These are phyloP conservation scores for Aspergillus affinis DNA, from an alignment of 495 filamentous ascomycete genomes.

Conservation along the genomic window DNA sequence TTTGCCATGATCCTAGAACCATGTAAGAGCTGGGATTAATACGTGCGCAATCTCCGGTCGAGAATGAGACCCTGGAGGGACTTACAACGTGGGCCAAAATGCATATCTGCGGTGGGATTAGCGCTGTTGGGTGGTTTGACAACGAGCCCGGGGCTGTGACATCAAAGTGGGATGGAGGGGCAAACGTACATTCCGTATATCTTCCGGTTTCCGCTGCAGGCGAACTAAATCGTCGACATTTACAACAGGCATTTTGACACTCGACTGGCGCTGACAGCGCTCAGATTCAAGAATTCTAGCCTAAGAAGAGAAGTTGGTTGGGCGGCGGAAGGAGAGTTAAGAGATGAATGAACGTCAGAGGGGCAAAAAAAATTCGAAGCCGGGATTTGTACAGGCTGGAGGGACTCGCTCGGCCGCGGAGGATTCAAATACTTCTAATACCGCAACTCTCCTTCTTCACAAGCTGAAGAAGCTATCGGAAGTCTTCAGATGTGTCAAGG, in stretches of 20 bases:
- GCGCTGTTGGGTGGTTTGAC: slow-evolving; percentile 19
- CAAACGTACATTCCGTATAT: slow-evolving; percentile 79
- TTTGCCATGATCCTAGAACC: slow-evolving; percentile 83
- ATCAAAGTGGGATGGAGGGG: slow-evolving; percentile 37
- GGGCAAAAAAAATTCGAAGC: neutral
- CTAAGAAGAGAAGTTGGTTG: slow-evolving; percentile 2
- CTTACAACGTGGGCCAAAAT: slow-evolving; percentile 94
- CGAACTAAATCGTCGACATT: slow-evolving; percentile 80
- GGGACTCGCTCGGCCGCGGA: neutral
- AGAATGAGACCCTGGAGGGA: slow-evolving; percentile 17
- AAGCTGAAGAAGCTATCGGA: neutral
- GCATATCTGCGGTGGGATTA: slow-evolving; percentile 70
- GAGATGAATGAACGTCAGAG: neutral
- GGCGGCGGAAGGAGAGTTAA: neutral
- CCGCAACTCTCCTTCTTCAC: neutral
- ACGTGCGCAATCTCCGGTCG: neutral
- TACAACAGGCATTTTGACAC: slow-evolving; percentile 77
- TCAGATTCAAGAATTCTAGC: slow-evolving; percentile 10
- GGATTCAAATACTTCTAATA: neutral
- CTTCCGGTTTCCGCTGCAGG: slow-evolving; percentile 79
- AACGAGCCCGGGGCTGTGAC: slow-evolving; percentile 35
- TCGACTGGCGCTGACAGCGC: slow-evolving; percentile 18
- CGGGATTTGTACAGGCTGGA: neutral
- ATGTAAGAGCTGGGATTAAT: slow-evolving; percentile 13
- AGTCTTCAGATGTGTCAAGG: too few relatives aligned